Percentiles rank a stretch among this genome's conserved stretches.
Conservation (phyloP, 208 protist genomes). For the Trypanosoma melophagium region DNA sequence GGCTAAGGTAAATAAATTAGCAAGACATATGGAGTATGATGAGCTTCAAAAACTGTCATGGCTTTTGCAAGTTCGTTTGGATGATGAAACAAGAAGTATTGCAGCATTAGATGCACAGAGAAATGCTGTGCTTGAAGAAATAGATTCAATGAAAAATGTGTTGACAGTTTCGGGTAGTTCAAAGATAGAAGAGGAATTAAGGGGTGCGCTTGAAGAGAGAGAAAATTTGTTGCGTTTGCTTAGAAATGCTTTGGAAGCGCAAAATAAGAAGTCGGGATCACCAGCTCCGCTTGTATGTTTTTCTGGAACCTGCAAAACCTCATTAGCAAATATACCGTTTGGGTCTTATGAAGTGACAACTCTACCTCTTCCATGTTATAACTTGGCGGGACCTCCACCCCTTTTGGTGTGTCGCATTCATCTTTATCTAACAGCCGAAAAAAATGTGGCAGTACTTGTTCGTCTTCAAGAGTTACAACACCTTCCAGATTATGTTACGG, state of each 20-base stretch:
- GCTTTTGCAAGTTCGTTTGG: conserved; percentile 22
- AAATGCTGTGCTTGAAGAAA: conserved; percentile 20
- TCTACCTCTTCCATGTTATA: conserved; percentile 46
- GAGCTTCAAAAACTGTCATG: conserved; percentile 31
- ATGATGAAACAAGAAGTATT: conserved; percentile 24
- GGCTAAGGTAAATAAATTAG: conserved; percentile 55
- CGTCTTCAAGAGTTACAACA: conserved; percentile 42
- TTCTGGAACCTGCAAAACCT: conserved; percentile 52
- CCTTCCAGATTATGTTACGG: conserved; percentile 48
- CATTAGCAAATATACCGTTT: conserved; percentile 32
- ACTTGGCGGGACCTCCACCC: conserved; percentile 41
- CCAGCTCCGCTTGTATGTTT: conserved; percentile 34
- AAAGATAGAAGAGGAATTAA: conserved; percentile 27
- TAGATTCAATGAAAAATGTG: conserved; percentile 24
- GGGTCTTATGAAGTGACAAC: conserved; percentile 43
- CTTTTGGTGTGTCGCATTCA: conserved; percentile 45
- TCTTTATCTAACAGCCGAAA: conserved; percentile 28
- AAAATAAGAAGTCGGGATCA: not conserved
- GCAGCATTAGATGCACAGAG: conserved; percentile 25
- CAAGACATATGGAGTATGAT: conserved; percentile 32
- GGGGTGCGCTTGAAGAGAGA: conserved; percentile 29
- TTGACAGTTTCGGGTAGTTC: conserved; percentile 25
- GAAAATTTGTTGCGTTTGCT: conserved; percentile 27
- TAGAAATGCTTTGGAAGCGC: conserved; percentile 1
- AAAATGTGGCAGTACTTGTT: conserved; percentile 39